phyloP scores from a whole-genome alignment of 2,329 filamentous ascomycete genomes.

The Diaporthe capsici region DNA sequence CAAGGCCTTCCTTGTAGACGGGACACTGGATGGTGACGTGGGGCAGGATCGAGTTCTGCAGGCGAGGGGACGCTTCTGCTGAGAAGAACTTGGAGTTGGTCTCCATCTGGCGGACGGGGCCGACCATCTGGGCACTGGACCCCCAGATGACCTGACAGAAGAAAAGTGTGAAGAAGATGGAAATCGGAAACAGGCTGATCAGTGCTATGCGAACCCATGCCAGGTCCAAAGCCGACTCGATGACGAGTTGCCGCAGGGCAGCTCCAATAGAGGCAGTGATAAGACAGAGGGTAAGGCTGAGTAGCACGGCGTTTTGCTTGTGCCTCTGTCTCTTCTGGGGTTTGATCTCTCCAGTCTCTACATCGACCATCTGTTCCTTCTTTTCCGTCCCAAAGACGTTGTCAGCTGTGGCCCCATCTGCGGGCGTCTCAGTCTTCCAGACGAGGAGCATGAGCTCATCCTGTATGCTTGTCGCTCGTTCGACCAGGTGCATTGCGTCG shows the following conservation, averaged over 20 bases:
- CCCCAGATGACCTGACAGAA: constrained; percentile 85
- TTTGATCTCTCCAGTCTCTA: constrained; percentile 77
- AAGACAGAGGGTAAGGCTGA: constrained; percentile 75
- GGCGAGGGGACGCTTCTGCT: constrained; percentile 74
- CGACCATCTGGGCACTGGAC: constrained; percentile 81
- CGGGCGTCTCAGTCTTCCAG: constrained; percentile 72
- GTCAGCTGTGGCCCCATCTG: constrained; percentile 54
- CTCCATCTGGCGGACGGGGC: constrained; percentile 80
- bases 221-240: constrained; percentile 75
- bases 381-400: constrained; percentile 55
- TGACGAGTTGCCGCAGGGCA: constrained; percentile 77
- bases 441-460: constrained; percentile 83
- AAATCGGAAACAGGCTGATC: constrained; percentile 75
- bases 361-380: constrained; percentile 76
- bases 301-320: constrained; percentile 78
- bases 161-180: constrained; percentile 87
- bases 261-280: constrained; percentile 78
- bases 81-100: constrained; percentile 88
- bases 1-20: constrained; percentile 88
- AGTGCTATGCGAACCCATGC: constrained; percentile 75
- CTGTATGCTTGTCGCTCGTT: constrained; percentile 80
- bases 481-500: constrained; percentile 78
- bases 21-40: constrained; percentile 89
- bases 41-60: constrained; percentile 71
- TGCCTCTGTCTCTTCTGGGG: constrained; percentile 77